These are phyloP conservation scores for Salix suchowensis DNA, from an alignment of 345 rosid genomes.

Conservation along the genomic window DNA sequence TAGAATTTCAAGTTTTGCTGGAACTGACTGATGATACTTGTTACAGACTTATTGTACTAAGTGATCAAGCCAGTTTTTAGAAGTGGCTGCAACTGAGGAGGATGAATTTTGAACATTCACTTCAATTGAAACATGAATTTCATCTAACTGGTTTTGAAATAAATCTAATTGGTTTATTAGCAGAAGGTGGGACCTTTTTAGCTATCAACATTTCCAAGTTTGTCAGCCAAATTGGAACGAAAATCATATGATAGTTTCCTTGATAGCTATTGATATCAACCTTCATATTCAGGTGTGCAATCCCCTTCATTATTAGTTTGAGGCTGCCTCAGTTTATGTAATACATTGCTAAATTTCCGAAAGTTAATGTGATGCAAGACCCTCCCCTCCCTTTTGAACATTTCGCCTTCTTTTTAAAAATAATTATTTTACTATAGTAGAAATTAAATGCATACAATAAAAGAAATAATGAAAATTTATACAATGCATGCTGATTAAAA, in stretches of 20 bases:
- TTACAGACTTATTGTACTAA: not conserved
- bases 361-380: not conserved
- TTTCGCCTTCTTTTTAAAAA: not conserved
- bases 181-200: not conserved
- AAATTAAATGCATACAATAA: too few relatives aligned
- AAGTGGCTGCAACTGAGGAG: not conserved
- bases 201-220: not conserved
- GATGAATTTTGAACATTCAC: not conserved
- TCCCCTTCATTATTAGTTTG: not conserved
- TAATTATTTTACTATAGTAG: too few relatives aligned
- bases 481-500: too few relatives aligned
- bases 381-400: not conserved
- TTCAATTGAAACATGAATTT: not conserved
- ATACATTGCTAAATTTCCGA: not conserved
- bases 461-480: too few relatives aligned
- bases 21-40: not conserved
- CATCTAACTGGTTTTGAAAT: not conserved
- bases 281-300: not conserved
- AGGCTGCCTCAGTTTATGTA: not conserved
- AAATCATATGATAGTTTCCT: not conserved
- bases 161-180: not conserved
- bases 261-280: not conserved
- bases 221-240: not conserved
- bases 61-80: not conserved
- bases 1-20: not conserved